Base-by-base conservation (phyloP, 2,329 filamentous ascomycete genomes). In the Aspergillus sp. region DNA sequence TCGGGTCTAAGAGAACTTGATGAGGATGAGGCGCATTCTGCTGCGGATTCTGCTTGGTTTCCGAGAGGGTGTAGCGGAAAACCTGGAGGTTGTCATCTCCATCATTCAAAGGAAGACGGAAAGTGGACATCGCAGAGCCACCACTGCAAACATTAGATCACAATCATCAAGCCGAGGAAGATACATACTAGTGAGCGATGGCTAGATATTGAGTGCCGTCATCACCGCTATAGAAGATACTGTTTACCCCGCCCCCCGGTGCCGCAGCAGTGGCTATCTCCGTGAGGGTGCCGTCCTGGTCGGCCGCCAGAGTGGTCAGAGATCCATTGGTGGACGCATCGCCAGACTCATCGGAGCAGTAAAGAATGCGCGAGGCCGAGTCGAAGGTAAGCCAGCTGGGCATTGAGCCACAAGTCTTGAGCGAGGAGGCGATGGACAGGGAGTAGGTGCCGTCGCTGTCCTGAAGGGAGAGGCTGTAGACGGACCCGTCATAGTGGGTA, bases 1-100 rank as follows among this genome's bases (percentile, higher is more conserved):
- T 88, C 6, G 88, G 89, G 70, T 91, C 89, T 36, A 88, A 70
- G 55, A 89, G 72, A n/a, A 84, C 82, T 69, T 89, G 77, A 73
- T 91, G 88, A 17, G 87, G 87, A 69, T 89, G 86, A 2, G 87
- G 78, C 6, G 81, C 78, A 45, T 84, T 79, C 73, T 90, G 30
- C 38, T 55, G 55, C 84, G 83, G 5, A 69, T 64, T 1, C 72
- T 65, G 21, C 78, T 70, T 47, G 0, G 75, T 74, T 4, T 67
- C 63, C 1, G 69, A 59, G 43, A 77, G 58, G 10, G 70, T 75
- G 70, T 79, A 83, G 43, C 71, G 72, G 66, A 83, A 74, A 38
- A 71, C 74, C 63, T 84, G 77, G 9, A 78, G 61, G 64, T 30
- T 30, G 0, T 30, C 28, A 30, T 30, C 39, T 28, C 59, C 43